phyloP scores from a whole-genome alignment of 768 basidiomycete genomes.

The Lactarius quietus region DNA sequence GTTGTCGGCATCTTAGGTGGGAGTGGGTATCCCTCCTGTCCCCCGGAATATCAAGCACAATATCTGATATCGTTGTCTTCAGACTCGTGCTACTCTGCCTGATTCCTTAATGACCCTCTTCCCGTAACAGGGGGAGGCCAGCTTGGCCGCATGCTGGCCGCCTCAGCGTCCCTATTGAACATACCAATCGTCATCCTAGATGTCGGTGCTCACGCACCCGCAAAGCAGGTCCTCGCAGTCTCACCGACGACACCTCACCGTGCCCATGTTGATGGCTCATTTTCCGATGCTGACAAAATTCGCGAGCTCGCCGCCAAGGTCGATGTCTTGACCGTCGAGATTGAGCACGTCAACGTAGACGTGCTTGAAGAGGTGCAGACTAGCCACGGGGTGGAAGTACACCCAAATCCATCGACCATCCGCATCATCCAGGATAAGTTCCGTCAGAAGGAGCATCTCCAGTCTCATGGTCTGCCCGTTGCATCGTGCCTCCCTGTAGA shows the following conservation, averaged over 20 bases:
- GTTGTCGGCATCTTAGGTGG: conserved; percentile 39
- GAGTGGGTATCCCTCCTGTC: conserved; percentile 30
- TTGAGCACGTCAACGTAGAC: conserved; percentile 87
- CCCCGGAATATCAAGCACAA: not conserved
- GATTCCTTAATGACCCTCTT: not conserved
- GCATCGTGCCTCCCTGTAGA: conserved; percentile 61
- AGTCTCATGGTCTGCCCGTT: conserved; percentile 47
- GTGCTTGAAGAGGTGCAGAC: conserved; percentile 62
- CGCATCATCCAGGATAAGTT: conserved; percentile 78
- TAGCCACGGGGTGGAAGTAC: conserved; percentile 38
- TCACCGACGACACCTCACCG: conserved; percentile 47
- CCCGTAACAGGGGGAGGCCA: conserved; percentile 82
- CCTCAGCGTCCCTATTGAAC: conserved; percentile 83
- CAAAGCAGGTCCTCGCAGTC: conserved; percentile 79
- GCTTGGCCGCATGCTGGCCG: conserved; percentile 94
- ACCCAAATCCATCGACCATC: conserved; percentile 82
- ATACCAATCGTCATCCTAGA: conserved; percentile 84
- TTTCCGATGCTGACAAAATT: conserved; percentile 76
- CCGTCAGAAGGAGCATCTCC: conserved; percentile 60
- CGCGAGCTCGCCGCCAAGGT: conserved; percentile 72
- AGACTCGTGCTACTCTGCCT: conserved; percentile 1
- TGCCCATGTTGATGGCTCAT: conserved; percentile 84
- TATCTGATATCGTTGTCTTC: conserved; percentile 2
- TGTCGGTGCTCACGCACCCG: conserved; percentile 72
- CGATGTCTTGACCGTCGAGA: conserved; percentile 91